phyloP scores from a whole-genome alignment of 1,284 basidiomycete genomes.

The Taiwanofungus camphoratus region DNA sequence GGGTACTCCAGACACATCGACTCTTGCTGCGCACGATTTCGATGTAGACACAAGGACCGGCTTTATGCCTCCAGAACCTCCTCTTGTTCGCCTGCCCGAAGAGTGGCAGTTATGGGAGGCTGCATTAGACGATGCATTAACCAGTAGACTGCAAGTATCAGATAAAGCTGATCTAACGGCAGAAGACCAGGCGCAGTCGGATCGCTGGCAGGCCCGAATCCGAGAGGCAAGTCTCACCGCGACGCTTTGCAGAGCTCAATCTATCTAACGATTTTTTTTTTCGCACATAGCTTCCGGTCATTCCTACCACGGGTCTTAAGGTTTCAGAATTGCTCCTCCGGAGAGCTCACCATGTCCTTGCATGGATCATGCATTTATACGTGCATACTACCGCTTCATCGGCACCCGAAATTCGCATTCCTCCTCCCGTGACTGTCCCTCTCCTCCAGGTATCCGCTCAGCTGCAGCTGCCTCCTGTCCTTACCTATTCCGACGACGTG shows the following conservation, averaged over 20 bases:
- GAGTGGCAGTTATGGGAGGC: slow-evolving; percentile 73
- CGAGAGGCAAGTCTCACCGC: slow-evolving; percentile 43
- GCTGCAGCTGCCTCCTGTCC: slow-evolving; percentile 82
- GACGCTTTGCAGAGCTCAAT: slow-evolving; percentile 4
- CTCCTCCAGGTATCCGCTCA: slow-evolving; percentile 71
- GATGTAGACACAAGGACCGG: slow-evolving; percentile 91
- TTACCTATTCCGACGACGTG: slow-evolving; percentile 93
- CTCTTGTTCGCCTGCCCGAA: slow-evolving; percentile 55
- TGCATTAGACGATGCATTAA: slow-evolving; percentile 46
- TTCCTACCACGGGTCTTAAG: slow-evolving; percentile 46
- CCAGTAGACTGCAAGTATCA: slow-evolving; percentile 49
- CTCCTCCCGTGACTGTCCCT: slow-evolving; percentile 71
- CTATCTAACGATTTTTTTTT: not conserved
- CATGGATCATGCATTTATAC: slow-evolving; percentile 87
- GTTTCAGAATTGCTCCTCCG: slow-evolving; percentile 66
- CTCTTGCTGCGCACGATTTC: slow-evolving; percentile 90
- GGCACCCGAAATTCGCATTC: slow-evolving; percentile 54
- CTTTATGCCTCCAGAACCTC: slow-evolving; percentile 84
- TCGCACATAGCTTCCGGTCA: slow-evolving; percentile 38
- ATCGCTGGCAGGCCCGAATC: slow-evolving; percentile 59
- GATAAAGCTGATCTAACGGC: slow-evolving; percentile 38
- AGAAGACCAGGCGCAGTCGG: slow-evolving; percentile 41
- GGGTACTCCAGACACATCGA: slow-evolving; percentile 69
- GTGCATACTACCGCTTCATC: slow-evolving; percentile 68
- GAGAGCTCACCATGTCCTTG: slow-evolving; percentile 80